Evolutionary conservation across 2,329 filamentous ascomycete species (phyloP), one percentile per base, ranked within the genome.

Genomic region (Neopestalotiopsis clavispora): DNA sequence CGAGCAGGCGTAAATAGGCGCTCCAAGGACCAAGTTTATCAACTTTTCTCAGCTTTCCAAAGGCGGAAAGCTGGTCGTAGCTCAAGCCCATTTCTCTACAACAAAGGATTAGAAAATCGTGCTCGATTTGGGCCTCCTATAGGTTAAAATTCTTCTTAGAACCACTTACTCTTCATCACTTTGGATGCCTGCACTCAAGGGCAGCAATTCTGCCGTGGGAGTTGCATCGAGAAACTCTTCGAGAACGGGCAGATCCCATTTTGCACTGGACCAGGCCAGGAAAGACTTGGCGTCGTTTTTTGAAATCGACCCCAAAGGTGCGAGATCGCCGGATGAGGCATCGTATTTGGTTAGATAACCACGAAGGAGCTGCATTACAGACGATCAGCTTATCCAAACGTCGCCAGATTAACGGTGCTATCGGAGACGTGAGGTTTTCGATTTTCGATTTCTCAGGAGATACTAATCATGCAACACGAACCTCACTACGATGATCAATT

Each of bases 161-260:
- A n/a, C n/a, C n/a, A n/a, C n/a, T n/a, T n/a, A n/a, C 0, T 74
- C 65, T 28, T 58, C 60, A 34, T 71, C 68, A 28, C 17, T 30
- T 20, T 70, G 58, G 10, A 65, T 59, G n/a, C 83, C 83, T 1
- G 86, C 84, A 0, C 90, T 91, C 62, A 92, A 88, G 7, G 92
- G 92, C 73, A 92, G 87, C 5, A 88, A 82, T 75, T 91, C 90
- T 3, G 89, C 89, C 0, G 89, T 90, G 3, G 89, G 89, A 0
- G 83, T 81, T 0, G 90, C 91, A 12, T 84, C 82, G 52, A 94
- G 78, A 80, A 94, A 95, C 9, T 88, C 84, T 9, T 88, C 78
- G 1, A 94, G 85, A 66, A 92, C 87, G 0, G 90, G 90, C 1
- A 95, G 79, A 5, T 86, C 78, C 74, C 92, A 94, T 42, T 85